phyloP scores from a whole-genome alignment of 768 basidiomycete species.

The Amyloporia xantha region DNA sequence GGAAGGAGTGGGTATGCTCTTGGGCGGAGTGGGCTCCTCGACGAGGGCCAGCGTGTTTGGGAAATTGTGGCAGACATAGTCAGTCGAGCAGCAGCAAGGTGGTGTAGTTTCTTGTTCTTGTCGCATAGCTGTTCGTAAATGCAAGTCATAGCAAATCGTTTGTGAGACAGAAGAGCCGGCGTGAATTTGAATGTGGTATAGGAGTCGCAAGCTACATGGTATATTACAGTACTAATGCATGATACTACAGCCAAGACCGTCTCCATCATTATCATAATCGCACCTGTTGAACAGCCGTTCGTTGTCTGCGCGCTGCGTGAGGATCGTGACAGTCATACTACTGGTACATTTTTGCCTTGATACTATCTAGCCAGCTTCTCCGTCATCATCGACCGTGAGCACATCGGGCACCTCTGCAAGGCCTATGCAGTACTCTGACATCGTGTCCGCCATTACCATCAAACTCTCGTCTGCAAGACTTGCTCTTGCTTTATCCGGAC shows the following conservation, averaged over 20 bases:
- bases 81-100: not conserved
- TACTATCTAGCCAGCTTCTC: too few species aligned
- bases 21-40: constrained; percentile 31
- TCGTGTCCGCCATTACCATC: not conserved
- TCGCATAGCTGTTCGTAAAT: not conserved
- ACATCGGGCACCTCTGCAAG: constrained; percentile 6
- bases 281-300: too few species aligned
- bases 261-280: too few species aligned
- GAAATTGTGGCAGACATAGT: constrained; percentile 44
- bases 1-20: constrained; percentile 60
- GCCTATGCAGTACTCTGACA: constrained; percentile 15
- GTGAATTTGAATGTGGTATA: not conserved
- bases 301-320: too few species aligned
- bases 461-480: not conserved
- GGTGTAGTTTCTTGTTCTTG: too few species aligned
- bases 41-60: constrained; percentile 52
- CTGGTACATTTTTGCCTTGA: too few species aligned
- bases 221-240: too few species aligned
- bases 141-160: too few species aligned
- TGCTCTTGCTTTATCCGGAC: not conserved
- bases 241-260: too few species aligned
- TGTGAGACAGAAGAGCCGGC: too few species aligned
- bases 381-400: not conserved
- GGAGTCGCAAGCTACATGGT: too few species aligned
- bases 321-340: too few species aligned